Base-by-base conservation (phyloP, 108 stramenopile species). In the Cyclostephanos tholiformis region DNA sequence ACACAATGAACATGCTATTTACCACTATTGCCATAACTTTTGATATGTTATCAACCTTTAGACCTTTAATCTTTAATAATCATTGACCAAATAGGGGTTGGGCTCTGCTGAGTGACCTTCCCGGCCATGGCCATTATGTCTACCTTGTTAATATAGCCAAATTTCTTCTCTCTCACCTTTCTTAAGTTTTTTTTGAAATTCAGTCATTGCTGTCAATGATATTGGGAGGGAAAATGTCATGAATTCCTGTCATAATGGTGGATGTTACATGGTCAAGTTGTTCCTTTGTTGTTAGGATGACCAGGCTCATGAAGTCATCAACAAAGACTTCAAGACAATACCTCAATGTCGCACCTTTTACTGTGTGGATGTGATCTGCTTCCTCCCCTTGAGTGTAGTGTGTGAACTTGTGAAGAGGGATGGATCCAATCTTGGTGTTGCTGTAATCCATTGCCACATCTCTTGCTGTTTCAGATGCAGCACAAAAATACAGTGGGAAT, bases 401-500 rank as follows among this genome's bases (percentile, higher is more conserved):
- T 0, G 29, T 4, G 19, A 64, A 73, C 16, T 53, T 55, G 52
- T 73, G 72, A 6, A 30, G 11, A 0, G 20, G 30, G 35, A 64
- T 0, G 12, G 50, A 23, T 2, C 72, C 72, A 27, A 73, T n/a
- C 6, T 38, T 53, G n/a, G n/a, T 0, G 13, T 63, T 62, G 17
- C 26, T 39, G 51, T 57, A 82, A 0, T 20, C 3, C 0, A 60
- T 78, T 6, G 80, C 65, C 0, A 79, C 65, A 39, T 85, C 84
- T 13, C 77, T 52, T 4, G 63, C 68, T 22, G 82, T 86, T 71
- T 86, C 79, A 23, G 79, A 71, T 32, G 75, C 82, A 0, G 79
- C 57, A 20, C 69, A 74, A 35, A 87, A n/a, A n/a, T n/a, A n/a
- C n/a, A n/a, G n/a, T n/a, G n/a, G n/a, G n/a, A n/a, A n/a, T n/a